These are phyloP conservation scores for Mimosa pudica DNA, from an alignment of 306 rosid species.

Conservation along the genomic window DNA sequence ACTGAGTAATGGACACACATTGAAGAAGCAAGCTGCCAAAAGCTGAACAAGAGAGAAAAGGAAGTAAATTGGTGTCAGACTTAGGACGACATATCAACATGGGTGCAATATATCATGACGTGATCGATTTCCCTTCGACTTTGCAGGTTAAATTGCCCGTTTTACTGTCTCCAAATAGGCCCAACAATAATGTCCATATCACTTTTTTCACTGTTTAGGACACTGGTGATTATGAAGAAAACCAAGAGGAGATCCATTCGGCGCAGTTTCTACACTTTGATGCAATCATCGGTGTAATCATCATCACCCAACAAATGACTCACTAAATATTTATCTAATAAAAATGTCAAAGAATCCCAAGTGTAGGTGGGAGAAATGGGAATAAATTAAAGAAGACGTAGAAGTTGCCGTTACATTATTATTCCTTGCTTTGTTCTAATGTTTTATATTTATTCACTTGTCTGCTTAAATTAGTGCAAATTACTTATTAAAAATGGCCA, in stretches of 20 bases:
- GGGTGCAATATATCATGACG: conserved; percentile 22
- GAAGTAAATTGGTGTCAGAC: not conserved
- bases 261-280: conserved; percentile 34
- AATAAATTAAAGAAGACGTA: conserved; percentile 39
- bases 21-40: not conserved
- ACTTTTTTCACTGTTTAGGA: not conserved
- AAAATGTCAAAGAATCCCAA: conserved; percentile 44
- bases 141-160: conserved; percentile 29
- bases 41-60: not conserved
- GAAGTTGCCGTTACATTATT: conserved; percentile 28
- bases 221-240: not conserved
- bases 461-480: not conserved
- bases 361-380: conserved; percentile 36
- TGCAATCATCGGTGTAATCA: conserved; percentile 46
- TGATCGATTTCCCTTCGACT: conserved; percentile 27
- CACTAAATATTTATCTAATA: not conserved
- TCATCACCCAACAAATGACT: conserved; percentile 37
- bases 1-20: not conserved
- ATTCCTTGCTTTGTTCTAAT: conserved; percentile 40
- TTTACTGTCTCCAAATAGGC: conserved; percentile 35
- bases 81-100: not conserved
- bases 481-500: conserved; percentile 33
- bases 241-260: not conserved
- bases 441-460: conserved; percentile 14
- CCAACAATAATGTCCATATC: not conserved